These are phyloP conservation scores for Aspergillus ustus DNA, from an alignment of 2,329 filamentous ascomycete genomes.

Conservation along the genomic window DNA sequence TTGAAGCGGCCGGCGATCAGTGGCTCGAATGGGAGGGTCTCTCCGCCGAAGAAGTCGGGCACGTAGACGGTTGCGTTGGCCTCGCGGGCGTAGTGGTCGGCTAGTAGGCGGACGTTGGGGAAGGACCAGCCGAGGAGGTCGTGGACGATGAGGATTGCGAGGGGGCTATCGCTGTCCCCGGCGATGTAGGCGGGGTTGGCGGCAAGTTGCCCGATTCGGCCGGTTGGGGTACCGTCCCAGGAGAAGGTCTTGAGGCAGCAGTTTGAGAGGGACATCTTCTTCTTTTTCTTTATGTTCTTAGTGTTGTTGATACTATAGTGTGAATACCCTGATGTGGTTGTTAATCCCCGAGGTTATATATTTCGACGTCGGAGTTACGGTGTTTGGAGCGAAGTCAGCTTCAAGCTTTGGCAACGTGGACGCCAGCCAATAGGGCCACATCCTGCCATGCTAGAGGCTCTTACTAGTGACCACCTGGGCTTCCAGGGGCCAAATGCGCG, in stretches of 20 bases:
- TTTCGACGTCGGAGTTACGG: too few relatives aligned
- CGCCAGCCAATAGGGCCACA: too few relatives aligned
- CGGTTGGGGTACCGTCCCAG: constrained; percentile 48
- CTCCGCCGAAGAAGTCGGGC: constrained; percentile 45
- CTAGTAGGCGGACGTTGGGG: constrained; percentile 51
- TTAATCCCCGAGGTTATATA: too few relatives aligned
- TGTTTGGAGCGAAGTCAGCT: too few relatives aligned
- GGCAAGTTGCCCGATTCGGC: constrained; percentile 39
- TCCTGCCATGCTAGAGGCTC: neutral
- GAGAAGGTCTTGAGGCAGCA: constrained; percentile 41
- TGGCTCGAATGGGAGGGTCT: constrained; percentile 36
- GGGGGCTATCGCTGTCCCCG: constrained; percentile 40
- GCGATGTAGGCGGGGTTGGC: constrained; percentile 43
- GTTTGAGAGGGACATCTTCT: neutral
- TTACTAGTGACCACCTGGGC: too few relatives aligned
- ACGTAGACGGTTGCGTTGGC: constrained; percentile 54
- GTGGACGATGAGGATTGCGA: constrained; percentile 44
- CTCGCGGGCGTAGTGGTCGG: constrained; percentile 53
- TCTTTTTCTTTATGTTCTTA: neutral
- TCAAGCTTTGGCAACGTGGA: too few relatives aligned
- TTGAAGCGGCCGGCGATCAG: constrained; percentile 34
- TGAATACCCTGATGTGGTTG: too few relatives aligned
- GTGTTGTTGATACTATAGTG: neutral
- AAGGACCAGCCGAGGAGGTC: constrained; percentile 53
- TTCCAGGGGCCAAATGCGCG: too few relatives aligned